phyloP scores from a whole-genome alignment of 768 basidiomycete genomes.

The Pisolithus marmoratus region DNA sequence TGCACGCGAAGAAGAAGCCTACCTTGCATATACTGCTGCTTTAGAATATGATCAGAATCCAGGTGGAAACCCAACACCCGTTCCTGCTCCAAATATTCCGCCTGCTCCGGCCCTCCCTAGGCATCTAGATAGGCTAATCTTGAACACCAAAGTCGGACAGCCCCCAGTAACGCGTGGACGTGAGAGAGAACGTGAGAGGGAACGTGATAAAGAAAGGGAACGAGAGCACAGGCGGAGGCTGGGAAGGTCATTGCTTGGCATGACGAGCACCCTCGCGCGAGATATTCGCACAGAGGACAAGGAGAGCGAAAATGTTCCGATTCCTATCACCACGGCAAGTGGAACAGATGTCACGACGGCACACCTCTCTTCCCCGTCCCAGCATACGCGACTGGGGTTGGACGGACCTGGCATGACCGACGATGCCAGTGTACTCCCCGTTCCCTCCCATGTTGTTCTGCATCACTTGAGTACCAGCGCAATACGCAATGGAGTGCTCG shows the following conservation, averaged over 20 bases:
- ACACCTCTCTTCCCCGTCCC: constrained; percentile 21
- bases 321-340: constrained; percentile 34
- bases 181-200: constrained; percentile 29
- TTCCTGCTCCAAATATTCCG: constrained; percentile 74
- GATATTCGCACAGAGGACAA: constrained; percentile 22
- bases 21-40: constrained; percentile 39
- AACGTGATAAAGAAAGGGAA: constrained; percentile 30
- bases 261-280: constrained; percentile 30
- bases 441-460: constrained; percentile 89
- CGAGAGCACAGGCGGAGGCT: constrained; percentile 26
- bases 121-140: constrained; percentile 89
- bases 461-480: constrained; percentile 95
- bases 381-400: constrained; percentile 28
- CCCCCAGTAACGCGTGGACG: constrained; percentile 30
- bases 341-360: constrained; percentile 31
- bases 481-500: constrained; percentile 88
- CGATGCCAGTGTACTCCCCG: constrained; percentile 86
- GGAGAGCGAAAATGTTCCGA: constrained; percentile 16
- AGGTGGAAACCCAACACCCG: constrained; percentile 31
- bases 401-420: constrained; percentile 55
- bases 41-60: constrained; percentile 30
- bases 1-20: constrained; percentile 78
- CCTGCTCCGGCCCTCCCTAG: constrained; percentile 84
- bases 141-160: constrained; percentile 49
- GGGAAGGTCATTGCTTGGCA: constrained; percentile 29